phyloP scores from a whole-genome alignment of 192 early-diverging fungal genomes.

The Backusella tuberculispora region DNA sequence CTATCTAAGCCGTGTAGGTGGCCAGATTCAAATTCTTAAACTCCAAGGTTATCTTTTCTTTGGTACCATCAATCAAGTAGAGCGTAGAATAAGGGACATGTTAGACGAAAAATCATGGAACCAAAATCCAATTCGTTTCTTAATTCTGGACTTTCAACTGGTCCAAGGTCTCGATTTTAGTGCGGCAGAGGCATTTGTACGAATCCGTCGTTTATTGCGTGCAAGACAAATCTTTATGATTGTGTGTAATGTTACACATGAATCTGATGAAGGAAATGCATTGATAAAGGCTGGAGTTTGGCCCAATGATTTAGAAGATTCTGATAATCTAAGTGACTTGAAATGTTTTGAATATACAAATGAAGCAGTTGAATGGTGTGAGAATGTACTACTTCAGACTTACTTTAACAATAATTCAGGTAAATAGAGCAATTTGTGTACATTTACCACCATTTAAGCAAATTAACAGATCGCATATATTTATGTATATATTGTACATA shows the following conservation, averaged over 20 bases:
- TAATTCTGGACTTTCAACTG: slow-evolving; percentile 86
- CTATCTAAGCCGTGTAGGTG: slow-evolving; percentile 82
- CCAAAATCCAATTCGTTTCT: slow-evolving; percentile 75
- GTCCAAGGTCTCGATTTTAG: slow-evolving; percentile 93
- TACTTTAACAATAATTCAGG: slow-evolving; percentile 64
- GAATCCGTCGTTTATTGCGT: slow-evolving; percentile 76
- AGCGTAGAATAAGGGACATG: slow-evolving; percentile 65
- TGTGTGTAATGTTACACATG: slow-evolving; percentile 69
- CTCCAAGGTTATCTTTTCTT: slow-evolving; percentile 98
- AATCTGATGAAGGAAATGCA: slow-evolving; percentile 69
- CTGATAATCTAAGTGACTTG: slow-evolving; percentile 47
- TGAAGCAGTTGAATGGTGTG: slow-evolving; percentile 92
- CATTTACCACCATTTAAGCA: too few relatives aligned
- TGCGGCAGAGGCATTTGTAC: slow-evolving; percentile 87
- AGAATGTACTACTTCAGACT: slow-evolving; percentile 82
- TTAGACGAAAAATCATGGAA: slow-evolving; percentile 71
- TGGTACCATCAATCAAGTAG: slow-evolving; percentile 90
- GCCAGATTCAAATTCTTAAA: slow-evolving; percentile 86
- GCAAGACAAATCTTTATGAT: slow-evolving; percentile 80
- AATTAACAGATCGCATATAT: too few relatives aligned
- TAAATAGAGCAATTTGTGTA: too few relatives aligned
- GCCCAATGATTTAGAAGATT: slow-evolving; percentile 36
- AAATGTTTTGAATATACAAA: slow-evolving; percentile 81
- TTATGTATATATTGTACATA: too few relatives aligned
- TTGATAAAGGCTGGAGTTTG: slow-evolving; percentile 70